These are phyloP conservation scores for Linderina pennispora DNA, from an alignment of 192 early-diverging fungal genomes.

Conservation along the genomic window DNA sequence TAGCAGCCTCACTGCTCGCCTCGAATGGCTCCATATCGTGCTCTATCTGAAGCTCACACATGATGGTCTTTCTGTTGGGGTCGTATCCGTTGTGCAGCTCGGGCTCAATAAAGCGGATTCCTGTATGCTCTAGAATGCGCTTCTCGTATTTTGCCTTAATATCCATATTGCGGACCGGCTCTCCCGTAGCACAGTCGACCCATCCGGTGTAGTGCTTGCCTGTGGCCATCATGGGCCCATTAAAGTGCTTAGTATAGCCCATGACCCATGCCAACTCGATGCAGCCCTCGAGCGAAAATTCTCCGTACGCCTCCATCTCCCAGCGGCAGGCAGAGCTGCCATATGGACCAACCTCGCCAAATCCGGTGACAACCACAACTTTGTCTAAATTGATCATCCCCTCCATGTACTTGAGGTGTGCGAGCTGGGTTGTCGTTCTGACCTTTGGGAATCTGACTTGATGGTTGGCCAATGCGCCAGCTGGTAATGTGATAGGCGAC, in stretches of 20 bases:
- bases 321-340: constrained; percentile 87
- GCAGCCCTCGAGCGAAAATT: constrained; percentile 52
- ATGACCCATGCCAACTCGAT: constrained; percentile 98
- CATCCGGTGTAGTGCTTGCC: constrained; percentile 75
- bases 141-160: constrained; percentile 90
- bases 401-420: constrained; percentile 56
- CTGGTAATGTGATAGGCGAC: constrained; percentile 12
- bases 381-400: constrained; percentile 85
- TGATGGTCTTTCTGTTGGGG: constrained; percentile 72
- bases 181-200: constrained; percentile 79
- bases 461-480: constrained; percentile 63
- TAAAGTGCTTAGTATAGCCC: constrained; percentile 86
- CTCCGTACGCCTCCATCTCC: constrained; percentile 90
- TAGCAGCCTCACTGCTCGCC: constrained; percentile 79
- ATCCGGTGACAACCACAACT: constrained; percentile 86
- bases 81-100: constrained; percentile 84
- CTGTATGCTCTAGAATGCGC: constrained; percentile 82
- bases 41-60: constrained; percentile 86
- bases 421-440: constrained; percentile 49
- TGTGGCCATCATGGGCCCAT: constrained; percentile 67
- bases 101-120: constrained; percentile 91
- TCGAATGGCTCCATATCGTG: constrained; percentile 87
- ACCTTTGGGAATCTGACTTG: constrained; percentile 56
- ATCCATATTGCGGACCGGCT: constrained; percentile 78
- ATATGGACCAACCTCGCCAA: constrained; percentile 89